Evolutionary conservation across 768 basidiomycete genomes (phyloP), one percentile per base, ranked within the genome.

Genomic region (Obba rivulosa): DNA sequence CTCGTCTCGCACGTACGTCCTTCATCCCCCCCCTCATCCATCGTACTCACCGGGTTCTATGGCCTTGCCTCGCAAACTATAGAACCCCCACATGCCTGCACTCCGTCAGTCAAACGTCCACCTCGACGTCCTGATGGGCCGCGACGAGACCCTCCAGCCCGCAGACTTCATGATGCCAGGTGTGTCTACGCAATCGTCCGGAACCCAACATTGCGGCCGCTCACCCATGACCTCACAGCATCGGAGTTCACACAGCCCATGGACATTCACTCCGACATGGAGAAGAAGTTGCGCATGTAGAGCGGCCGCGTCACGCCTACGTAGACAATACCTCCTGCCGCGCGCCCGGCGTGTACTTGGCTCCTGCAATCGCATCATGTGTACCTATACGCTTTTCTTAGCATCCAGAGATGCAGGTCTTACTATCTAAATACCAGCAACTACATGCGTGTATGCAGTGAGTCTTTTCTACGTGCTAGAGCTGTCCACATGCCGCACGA

Each of bases 71-170:
- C 34, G n/a, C 28, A 34, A 21, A 44, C 36, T 43, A 16, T 34
- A 92, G 89, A 77, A 72, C 57, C 76, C 81, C 2, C 83, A 82
- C 53, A 78, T 87, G 69, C 76, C 86, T 14, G 78, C 72, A 34
- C 64, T 83, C 56, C 71, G 76, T 14, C 78, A 77, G 44, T 81
- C 83, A 10, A 96, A 97, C 68, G 62, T 97, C 34, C 85, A 90
- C 55, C 79, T 94, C 22, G 95, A 99, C 64, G 89, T 98, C 57
- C 68, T 99, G 49, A 88, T 89, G 81, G 95, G 95, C 40, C 81
- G 85, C 34, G 95, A 99, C 60, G 91, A 96, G 66, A 73, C 69
- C 20, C 74, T 99, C 46, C 85, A 86, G 22, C 76, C 83, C 3
- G 69, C 69, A 2, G 95, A 98, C 62, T 75, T 95, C 56, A 88